Conservation (phyloP, 2,329 filamentous ascomycete genomes). For the Diaporthe humulicola region DNA sequence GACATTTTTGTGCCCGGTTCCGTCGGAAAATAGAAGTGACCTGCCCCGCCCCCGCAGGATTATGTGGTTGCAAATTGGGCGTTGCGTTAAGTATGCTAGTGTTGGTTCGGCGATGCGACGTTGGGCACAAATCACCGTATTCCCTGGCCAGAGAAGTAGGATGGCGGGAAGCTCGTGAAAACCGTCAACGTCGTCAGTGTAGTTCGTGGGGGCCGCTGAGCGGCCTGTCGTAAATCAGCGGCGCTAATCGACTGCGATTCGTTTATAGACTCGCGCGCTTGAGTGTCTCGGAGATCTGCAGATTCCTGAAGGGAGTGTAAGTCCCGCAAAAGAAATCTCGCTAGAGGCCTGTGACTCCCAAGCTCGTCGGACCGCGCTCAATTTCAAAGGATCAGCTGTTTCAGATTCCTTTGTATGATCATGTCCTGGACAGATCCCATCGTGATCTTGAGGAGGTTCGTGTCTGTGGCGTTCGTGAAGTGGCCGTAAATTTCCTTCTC, state of each 20-base stretch:
- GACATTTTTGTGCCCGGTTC: neutral
- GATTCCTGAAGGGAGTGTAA: neutral
- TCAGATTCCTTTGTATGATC: slow-evolving; percentile 87
- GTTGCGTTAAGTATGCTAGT: slow-evolving; percentile 16
- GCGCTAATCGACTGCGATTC: slow-evolving; percentile 41
- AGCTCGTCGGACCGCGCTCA: slow-evolving; percentile 39
- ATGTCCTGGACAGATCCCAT: slow-evolving; percentile 90
- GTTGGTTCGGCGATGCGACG: slow-evolving; percentile 7
- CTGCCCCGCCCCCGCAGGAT: neutral
- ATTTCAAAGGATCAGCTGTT: slow-evolving; percentile 78
- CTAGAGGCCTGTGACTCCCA: slow-evolving; percentile 25
- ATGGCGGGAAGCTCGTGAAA: slow-evolving; percentile 19
- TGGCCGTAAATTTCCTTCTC: slow-evolving; percentile 75
- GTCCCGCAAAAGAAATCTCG: slow-evolving; percentile 3
- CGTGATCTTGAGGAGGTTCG: slow-evolving; percentile 85
- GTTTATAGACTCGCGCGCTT: slow-evolving; percentile 31
- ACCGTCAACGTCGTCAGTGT: slow-evolving; percentile 32
- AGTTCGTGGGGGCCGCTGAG: slow-evolving; percentile 20
- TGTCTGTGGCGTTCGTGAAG: slow-evolving; percentile 73
- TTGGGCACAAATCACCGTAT: neutral
- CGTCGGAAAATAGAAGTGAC: neutral
- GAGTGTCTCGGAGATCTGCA: slow-evolving; percentile 28
- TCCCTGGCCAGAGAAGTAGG: slow-evolving; percentile 9
- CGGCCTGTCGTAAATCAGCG: slow-evolving; percentile 26
- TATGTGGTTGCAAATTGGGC: slow-evolving; percentile 5